These are phyloP conservation scores for Aspergillus ruber DNA, from an alignment of 2,329 filamentous ascomycete species.

Conservation along the genomic window DNA sequence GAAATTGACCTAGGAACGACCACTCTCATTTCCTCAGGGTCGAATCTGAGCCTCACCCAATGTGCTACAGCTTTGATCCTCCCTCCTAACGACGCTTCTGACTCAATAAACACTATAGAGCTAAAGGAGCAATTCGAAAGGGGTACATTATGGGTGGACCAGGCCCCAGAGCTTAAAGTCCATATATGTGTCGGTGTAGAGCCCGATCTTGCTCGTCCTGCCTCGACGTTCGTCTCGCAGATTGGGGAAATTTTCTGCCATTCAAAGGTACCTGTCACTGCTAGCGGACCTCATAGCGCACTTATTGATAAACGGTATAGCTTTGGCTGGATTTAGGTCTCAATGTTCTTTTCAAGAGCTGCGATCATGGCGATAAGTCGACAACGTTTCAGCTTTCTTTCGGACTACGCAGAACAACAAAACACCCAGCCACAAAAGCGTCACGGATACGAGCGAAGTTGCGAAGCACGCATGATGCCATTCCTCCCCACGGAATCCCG, in stretches of 20 bases:
- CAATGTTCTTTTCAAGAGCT: conserved; percentile 14
- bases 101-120: not conserved
- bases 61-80: conserved; percentile 13
- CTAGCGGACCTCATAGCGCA: no score
- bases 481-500: conserved; percentile 12
- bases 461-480: conserved; percentile 8
- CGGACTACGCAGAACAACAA: conserved; percentile 12
- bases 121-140: conserved; percentile 6
- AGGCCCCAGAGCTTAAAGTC: conserved; percentile 21
- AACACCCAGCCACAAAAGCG: not conserved
- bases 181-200: conserved; percentile 16
- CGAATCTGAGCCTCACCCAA: conserved; percentile 15
- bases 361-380: conserved; percentile 2
- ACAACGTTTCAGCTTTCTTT: conserved; percentile 13
- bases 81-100: not conserved
- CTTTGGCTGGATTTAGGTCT: conserved; percentile 28
- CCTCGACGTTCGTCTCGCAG: conserved; percentile 8
- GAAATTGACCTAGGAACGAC: conserved; percentile 17
- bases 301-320: conserved; percentile 10
- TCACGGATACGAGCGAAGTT: conserved; percentile 13
- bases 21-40: conserved; percentile 5
- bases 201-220: not conserved
- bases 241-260: conserved; percentile 17
- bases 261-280: conserved; percentile 14
- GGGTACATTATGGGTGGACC: conserved; percentile 21